Percentiles rank a stretch among this genome's conserved stretches.
phyloP scores from a whole-genome alignment of 805 yeast genomes.

The Tetrapisispora pingtungensis region DNA sequence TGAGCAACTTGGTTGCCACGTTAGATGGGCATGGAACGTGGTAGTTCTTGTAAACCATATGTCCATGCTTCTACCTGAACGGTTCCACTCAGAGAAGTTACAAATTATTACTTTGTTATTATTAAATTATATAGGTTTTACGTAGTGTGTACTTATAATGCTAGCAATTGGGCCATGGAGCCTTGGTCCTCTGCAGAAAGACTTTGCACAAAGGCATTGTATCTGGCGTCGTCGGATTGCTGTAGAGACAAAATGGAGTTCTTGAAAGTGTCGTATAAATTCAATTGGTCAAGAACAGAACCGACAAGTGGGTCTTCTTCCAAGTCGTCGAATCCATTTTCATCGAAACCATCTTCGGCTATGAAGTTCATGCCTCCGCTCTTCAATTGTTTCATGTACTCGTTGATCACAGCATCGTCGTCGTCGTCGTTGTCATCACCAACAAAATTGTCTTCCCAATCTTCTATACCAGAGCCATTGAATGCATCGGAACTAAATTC shows the following conservation, averaged over 20 bases:
- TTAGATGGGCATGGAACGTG: no score
- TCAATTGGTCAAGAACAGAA: constrained; percentile 67
- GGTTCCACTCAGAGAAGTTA: no score
- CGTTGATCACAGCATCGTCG: constrained; percentile 26
- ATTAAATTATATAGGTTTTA: background rate
- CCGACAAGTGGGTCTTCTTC: constrained; percentile 75
- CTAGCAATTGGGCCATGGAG: constrained; percentile 12
- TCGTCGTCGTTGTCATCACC: constrained; percentile 31
- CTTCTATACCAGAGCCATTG: constrained; percentile 25
- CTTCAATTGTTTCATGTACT: constrained; percentile 40
- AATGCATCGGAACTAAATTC: constrained; percentile 36
- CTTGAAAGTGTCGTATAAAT: constrained; percentile 60
- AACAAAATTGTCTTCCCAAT: constrained; percentile 21
- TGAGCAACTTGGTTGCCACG: no score
- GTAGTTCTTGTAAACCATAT: no score
- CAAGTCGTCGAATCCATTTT: constrained; percentile 59
- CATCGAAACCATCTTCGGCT: constrained; percentile 27
- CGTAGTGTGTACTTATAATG: background rate
- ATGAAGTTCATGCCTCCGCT: constrained; percentile 22
- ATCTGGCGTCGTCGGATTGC: constrained; percentile 37
- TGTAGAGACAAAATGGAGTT: constrained; percentile 42
- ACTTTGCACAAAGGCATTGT: constrained; percentile 38
- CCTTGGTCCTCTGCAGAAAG: constrained; percentile 31
- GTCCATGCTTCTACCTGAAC: no score
- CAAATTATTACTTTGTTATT: no score